These are phyloP conservation scores for Actinomortierella ambigua DNA, from an alignment of 371 early-diverging fungal species.

Conservation along the genomic window DNA sequence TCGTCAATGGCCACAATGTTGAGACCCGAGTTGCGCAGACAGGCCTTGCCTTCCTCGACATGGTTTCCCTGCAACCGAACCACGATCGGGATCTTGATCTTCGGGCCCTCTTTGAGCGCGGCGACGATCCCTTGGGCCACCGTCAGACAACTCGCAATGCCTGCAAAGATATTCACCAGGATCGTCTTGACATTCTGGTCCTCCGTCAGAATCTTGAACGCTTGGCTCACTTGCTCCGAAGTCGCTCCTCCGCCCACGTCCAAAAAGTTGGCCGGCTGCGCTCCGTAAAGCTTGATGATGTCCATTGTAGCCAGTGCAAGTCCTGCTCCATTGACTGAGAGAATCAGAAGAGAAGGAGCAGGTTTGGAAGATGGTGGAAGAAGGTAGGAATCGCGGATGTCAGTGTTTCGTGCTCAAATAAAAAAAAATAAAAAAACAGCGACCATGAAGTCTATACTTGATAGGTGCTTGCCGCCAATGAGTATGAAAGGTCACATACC, in stretches of 20 bases:
- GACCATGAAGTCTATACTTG: too few relatives aligned
- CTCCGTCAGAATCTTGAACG: conserved; percentile 71
- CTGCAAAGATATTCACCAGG: conserved; percentile 76
- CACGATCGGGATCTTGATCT: conserved; percentile 63
- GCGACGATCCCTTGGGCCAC: conserved; percentile 75
- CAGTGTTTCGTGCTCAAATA: too few relatives aligned
- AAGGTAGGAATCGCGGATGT: too few relatives aligned
- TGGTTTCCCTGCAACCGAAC: conserved; percentile 65
- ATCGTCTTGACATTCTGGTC: conserved; percentile 70
- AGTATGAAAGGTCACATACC: conserved; percentile 12
- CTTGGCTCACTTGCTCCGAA: conserved; percentile 65
- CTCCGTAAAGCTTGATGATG: conserved; percentile 71
- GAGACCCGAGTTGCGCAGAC: conserved; percentile 58
- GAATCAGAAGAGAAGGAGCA: background rate
- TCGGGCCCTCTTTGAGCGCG: conserved; percentile 60
- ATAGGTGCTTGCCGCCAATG: too few relatives aligned
- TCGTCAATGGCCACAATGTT: conserved; percentile 66
- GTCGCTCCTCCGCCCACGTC: conserved; percentile 75
- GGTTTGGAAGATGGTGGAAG: background rate
- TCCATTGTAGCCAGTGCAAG: conserved; percentile 80
- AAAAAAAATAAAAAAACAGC: too few relatives aligned
- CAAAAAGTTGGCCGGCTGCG: conserved; percentile 74
- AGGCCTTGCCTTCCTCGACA: conserved; percentile 68
- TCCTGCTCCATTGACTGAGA: conserved; percentile 73
- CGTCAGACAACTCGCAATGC: conserved; percentile 74